These are phyloP conservation scores for Pseudogymnoascus sp. DNA, from an alignment of 2,329 filamentous ascomycete genomes.

Conservation along the genomic window DNA sequence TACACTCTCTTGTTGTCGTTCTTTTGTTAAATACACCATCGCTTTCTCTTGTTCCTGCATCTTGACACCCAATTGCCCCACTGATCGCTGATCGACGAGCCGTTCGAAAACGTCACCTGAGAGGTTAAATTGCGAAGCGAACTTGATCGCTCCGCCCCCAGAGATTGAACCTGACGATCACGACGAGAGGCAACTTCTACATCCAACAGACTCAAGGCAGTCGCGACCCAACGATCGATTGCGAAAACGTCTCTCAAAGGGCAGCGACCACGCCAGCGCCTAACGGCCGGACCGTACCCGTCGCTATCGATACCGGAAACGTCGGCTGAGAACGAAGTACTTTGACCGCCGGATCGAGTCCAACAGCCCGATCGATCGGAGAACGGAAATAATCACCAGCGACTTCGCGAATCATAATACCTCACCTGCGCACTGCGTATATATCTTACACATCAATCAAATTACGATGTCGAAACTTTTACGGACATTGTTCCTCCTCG, in stretches of 20 bases:
- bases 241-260: neutral
- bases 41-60: neutral
- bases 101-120: neutral
- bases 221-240: neutral
- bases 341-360: conserved; percentile 1
- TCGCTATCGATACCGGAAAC: conserved; percentile 4
- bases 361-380: neutral
- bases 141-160: neutral
- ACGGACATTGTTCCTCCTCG: conserved; percentile 5
- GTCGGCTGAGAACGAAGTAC: conserved; percentile 6
- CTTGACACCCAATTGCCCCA: neutral
- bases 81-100: conserved; percentile 3
- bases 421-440: neutral
- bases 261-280: conserved; percentile 3
- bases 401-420: neutral
- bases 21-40: neutral
- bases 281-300: conserved; percentile 7
- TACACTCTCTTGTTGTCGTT: neutral
- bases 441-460: neutral
- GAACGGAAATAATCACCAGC: neutral
- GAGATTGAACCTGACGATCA: conserved; percentile 6
- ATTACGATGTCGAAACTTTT: neutral
- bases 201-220: neutral
- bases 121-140: conserved; percentile 5
- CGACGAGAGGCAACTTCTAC: neutral